phyloP scores from a whole-genome alignment of 306 rosid species.

The Corylus heterophylla region DNA sequence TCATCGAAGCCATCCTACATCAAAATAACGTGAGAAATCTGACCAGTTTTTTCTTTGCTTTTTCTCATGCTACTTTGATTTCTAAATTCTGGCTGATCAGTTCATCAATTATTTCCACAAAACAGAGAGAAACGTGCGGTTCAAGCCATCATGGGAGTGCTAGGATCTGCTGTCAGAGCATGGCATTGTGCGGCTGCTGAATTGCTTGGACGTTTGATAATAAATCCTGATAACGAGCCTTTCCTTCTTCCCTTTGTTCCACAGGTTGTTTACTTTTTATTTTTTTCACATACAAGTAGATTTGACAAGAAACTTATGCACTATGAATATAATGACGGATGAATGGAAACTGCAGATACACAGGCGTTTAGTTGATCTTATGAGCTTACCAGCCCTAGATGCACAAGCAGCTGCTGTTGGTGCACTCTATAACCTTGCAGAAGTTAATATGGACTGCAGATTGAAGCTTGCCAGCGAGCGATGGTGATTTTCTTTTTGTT shows the following conservation, averaged over 20 bases:
- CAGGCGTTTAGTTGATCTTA: constrained; percentile 82
- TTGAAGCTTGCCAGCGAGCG: constrained; percentile 91
- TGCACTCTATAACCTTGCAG: constrained; percentile 95
- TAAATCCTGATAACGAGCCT: constrained; percentile 93
- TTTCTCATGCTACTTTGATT: constrained; percentile 13
- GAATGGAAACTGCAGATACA: constrained; percentile 62
- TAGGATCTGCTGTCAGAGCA: constrained; percentile 78
- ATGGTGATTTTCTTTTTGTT: constrained; percentile 54
- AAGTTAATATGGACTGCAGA: constrained; percentile 98
- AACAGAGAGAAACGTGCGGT: constrained; percentile 87
- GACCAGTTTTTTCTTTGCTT: constrained; percentile 2
- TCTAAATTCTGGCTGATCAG: constrained; percentile 27
- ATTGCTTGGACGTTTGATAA: constrained; percentile 89
- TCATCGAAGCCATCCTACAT: constrained; percentile 89
- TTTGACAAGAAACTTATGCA: background rate
- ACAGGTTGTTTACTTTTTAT: constrained; percentile 45
- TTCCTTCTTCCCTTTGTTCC: constrained; percentile 87
- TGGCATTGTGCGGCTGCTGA: constrained; percentile 98
- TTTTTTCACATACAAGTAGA: constrained; percentile 4
- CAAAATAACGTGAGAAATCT: constrained; percentile 81
- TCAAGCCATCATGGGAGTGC: constrained; percentile 91
- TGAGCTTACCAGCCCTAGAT: constrained; percentile 84
- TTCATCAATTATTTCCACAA: constrained; percentile 4
- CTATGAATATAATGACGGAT: constrained; percentile 12
- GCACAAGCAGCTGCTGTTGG: constrained; percentile 98